Conservation (phyloP, 768 basidiomycete species). For the Lanmaoa pseudosensibilis region DNA sequence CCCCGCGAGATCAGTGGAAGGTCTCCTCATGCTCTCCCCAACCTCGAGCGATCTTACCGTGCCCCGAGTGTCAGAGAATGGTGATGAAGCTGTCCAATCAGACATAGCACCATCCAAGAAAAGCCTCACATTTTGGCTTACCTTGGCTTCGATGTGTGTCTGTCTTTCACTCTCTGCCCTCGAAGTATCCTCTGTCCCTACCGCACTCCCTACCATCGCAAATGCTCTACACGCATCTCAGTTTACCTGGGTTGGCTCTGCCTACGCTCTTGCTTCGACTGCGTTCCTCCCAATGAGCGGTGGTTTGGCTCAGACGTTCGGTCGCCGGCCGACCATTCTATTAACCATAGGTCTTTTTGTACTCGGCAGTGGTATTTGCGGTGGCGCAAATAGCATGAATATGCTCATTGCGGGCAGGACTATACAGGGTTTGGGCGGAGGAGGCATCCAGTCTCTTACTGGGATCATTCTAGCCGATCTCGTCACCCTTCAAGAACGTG, state of each 20-base stretch:
- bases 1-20: too few relatives aligned
- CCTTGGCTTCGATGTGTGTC: constrained; percentile 30
- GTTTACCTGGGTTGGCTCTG: constrained; percentile 47
- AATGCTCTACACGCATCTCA: constrained; percentile 37
- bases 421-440: constrained; percentile 43
- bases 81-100: neutral
- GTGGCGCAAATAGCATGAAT: constrained; percentile 41
- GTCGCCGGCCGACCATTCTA: constrained; percentile 37
- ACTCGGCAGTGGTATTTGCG: constrained; percentile 43
- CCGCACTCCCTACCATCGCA: constrained; percentile 45
- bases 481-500: constrained; percentile 46
- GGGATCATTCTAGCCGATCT: constrained; percentile 48
- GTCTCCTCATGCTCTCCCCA: neutral
- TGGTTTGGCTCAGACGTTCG: constrained; percentile 41
- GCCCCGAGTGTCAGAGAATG: neutral
- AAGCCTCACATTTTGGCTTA: constrained; percentile 30
- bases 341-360: constrained; percentile 37
- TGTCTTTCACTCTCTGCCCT: constrained; percentile 34
- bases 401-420: constrained; percentile 44
- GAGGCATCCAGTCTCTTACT: constrained; percentile 37
- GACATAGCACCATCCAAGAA: neutral
- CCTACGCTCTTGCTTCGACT: constrained; percentile 43
- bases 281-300: constrained; percentile 43
- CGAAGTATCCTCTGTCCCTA: constrained; percentile 35
- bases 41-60: neutral